phyloP scores from a whole-genome alignment of 768 basidiomycete species.

The Gymnopilus junonius region DNA sequence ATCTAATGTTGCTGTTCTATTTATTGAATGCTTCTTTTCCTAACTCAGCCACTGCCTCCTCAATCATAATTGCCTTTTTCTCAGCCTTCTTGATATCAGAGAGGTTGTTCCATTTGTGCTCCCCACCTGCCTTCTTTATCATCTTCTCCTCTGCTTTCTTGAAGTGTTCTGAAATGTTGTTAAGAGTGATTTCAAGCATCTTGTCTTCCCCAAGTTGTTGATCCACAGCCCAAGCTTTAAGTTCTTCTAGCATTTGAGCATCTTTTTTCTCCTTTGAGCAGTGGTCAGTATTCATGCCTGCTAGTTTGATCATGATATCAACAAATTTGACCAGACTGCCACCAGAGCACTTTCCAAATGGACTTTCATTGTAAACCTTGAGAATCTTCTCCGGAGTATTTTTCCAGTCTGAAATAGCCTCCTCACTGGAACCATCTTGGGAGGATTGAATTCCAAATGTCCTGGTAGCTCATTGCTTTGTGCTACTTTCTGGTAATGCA shows the following conservation, averaged over 20 bases:
- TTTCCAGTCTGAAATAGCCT: slow-evolving; percentile 26
- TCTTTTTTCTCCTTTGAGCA: too few species aligned
- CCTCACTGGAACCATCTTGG: slow-evolving; percentile 23
- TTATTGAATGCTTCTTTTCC: not conserved
- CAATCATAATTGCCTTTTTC: not conserved
- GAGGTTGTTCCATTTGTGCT: slow-evolving; percentile 16
- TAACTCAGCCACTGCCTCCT: not conserved
- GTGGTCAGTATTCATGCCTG: too few species aligned
- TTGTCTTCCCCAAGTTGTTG: slow-evolving; percentile 27
- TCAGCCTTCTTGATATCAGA: too few species aligned
- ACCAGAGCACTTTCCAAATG: slow-evolving; percentile 22
- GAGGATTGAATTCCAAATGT: slow-evolving; percentile 25
- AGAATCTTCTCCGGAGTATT: slow-evolving; percentile 14
- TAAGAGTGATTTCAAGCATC: slow-evolving; percentile 24
- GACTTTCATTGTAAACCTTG: slow-evolving; percentile 24
- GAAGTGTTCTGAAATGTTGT: not conserved
- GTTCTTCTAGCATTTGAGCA: too few species aligned
- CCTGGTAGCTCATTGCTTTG: slow-evolving; percentile 11
- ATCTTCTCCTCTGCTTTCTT: slow-evolving; percentile 13
- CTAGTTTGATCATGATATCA: slow-evolving; percentile 23
- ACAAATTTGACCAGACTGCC: slow-evolving; percentile 13
- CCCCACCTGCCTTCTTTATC: slow-evolving; percentile 18
- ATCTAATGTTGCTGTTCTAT: slow-evolving; percentile 6
- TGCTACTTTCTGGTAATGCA: not conserved
- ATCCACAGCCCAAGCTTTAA: slow-evolving; percentile 1